Percentiles rank a stretch among this genome's conserved stretches.
Evolutionary conservation across 495 filamentous ascomycete genomes (phyloP).

Genomic region (Talaromyces proteolyticus): DNA sequence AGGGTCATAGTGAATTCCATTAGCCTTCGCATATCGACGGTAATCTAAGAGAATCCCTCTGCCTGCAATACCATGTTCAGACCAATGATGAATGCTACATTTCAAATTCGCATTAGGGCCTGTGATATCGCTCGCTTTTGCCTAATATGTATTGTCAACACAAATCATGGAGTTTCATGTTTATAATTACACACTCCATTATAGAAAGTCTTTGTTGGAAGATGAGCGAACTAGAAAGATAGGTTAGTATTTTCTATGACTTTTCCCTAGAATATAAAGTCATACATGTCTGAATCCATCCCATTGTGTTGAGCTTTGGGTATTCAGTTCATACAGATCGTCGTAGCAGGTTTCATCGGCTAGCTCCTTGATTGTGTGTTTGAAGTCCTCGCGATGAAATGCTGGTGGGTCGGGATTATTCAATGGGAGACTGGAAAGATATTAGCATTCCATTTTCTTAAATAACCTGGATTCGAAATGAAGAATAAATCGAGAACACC

Average conservation of each 20-base stretch:
- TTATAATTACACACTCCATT: conserved; percentile 27
- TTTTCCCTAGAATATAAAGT: background rate
- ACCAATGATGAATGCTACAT: conserved; percentile 42
- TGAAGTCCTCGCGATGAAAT: conserved; percentile 32
- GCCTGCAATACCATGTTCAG: conserved; percentile 40
- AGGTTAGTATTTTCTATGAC: conserved; percentile 10
- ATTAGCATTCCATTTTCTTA: background rate
- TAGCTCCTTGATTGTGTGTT: conserved; percentile 45
- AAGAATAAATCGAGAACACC: conserved; percentile 6
- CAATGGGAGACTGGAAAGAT: conserved; percentile 41
- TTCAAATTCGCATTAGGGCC: conserved; percentile 40
- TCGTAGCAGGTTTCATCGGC: conserved; percentile 41
- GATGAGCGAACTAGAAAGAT: conserved; percentile 30
- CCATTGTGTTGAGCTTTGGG: conserved; percentile 70
- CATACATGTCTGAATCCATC: conserved; percentile 62
- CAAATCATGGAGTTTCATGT: background rate
- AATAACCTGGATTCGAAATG: conserved; percentile 9
- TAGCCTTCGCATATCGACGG: conserved; percentile 27
- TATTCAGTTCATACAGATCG: conserved; percentile 63
- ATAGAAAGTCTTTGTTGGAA: conserved; percentile 43
- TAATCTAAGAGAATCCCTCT: conserved; percentile 49
- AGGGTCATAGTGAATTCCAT: conserved; percentile 46
- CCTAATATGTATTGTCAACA: conserved; percentile 13
- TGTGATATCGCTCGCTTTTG: conserved; percentile 38
- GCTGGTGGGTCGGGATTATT: conserved; percentile 32